Evolutionary conservation across 495 filamentous ascomycete genomes (phyloP), one percentile per base, ranked within the genome.

Genomic region (Hypoxylon fragiforme): DNA sequence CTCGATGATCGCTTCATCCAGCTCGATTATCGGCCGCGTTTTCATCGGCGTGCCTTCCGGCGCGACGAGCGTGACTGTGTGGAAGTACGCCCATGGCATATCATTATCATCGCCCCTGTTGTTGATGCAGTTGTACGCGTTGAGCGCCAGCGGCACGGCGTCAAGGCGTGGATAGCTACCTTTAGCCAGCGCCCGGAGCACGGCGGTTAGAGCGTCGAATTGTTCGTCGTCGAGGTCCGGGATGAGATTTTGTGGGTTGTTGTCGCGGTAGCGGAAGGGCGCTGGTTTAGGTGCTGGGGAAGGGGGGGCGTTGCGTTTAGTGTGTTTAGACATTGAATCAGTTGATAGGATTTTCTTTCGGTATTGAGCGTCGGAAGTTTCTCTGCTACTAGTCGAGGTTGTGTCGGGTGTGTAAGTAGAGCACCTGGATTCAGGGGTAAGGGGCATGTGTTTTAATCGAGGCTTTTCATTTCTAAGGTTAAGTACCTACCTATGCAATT

Each of bases 71-170:
- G 59, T 57, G 7, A 62, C 26, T 1, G 40, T 26, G 34, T 62
- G 42, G n/a, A 62, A 62, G 19, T 57, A 57, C 9, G 53, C 53
- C 53, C 47, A 53, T 7, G 59, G 52, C 19, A 19, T 20, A 1
- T 15, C 21, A 13, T 18, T 22, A 12, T 15, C 11, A 32, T n/a
- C 32, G 7, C 3, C 8, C 3, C n/a, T n/a, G n/a, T n/a, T 7
- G 6, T 37, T 24, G 8, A 26, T 48, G 19, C 42, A 57, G 48
- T 62, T 62, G 18, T 62, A 62, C 11, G 48, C 54, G 19, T 62
- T 62, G 2, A 62, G 48, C 3, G 59, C 59, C 18, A 39, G 12
- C 3, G 59, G 59, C 15, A 62, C 42, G 1, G 53, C 39, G n/a
- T 57, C 48, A 0, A 57, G 37, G 0, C 59, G 53, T 15, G 59